Evolutionary conservation across 108 stramenopile species (phyloP), one percentile per base, ranked within the genome.

Genomic region (Parmales sp.): DNA sequence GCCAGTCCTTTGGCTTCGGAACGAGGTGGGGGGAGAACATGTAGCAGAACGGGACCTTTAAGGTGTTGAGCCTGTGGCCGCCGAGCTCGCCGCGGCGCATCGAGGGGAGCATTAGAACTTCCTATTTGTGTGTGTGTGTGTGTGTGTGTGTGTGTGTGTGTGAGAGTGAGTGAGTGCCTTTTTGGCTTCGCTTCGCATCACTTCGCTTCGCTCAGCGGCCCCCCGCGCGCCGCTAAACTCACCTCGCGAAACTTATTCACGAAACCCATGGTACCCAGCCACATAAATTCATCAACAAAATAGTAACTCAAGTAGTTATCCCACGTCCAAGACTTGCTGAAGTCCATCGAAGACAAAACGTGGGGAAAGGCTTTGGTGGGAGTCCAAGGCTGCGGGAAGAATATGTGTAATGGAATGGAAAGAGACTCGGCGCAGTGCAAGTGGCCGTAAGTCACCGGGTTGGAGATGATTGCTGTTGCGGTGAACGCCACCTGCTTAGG

Each of bases 1-100:
- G 87, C 91, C 91, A 92, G 65, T 92, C 91, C 23, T 84, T 77
- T 0, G 88, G 88, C 73, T 89, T 89, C 9, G 88, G 85, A 22
- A 85, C 84, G 74, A 92, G 86, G 48, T 71, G 64, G 13, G 88
- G 84, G 31, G 79, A 81, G 86, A 86, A 92, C 88, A 89, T 89
- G 46, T 87, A 83, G 37, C 66, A 74, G 72, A 89, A 89, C 5
- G 88, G 88, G 8, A 92, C 76, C 0, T 76, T 65, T 51, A 75
- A 67, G 13, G 68, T 37, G 50, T 70, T 66, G 20, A 77, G 63
- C 31, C 73, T 38, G 38, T 64, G 25, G 0, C 45, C 66, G 8
- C 76, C 76, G 43, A 45, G 49, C 63, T 77, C 67, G 11, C 72
- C 76, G 20, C 39, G n/a, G 18, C 66, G 37, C 0, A 77, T 16